phyloP scores from a whole-genome alignment of 805 yeast species.

The Metschnikowia hibisci region DNA sequence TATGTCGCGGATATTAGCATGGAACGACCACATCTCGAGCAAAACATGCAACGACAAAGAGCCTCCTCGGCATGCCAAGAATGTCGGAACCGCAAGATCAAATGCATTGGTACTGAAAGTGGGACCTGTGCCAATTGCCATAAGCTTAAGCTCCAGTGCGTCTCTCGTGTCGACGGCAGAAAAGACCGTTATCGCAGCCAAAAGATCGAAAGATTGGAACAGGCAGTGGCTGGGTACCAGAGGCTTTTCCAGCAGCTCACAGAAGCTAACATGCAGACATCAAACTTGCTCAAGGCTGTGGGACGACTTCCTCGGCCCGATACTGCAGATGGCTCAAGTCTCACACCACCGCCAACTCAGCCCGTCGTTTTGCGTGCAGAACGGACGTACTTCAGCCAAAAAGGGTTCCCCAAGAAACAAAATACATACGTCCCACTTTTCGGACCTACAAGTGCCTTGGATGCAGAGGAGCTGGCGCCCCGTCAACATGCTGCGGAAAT shows the following conservation, averaged over 20 bases:
- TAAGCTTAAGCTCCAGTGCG: constrained; percentile 8
- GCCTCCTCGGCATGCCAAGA: constrained; percentile 11
- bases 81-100: constrained; percentile 12
- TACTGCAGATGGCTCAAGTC: not conserved
- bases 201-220: constrained; percentile 6
- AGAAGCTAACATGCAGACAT: not conserved
- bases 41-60: constrained; percentile 5
- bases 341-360: not conserved
- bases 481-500: constrained; percentile 6
- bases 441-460: constrained; percentile 15
- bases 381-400: constrained; percentile 7
- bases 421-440: constrained; percentile 8
- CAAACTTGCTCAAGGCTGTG: not conserved
- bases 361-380: constrained; percentile 5
- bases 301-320: not conserved
- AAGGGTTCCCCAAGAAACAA: constrained; percentile 6
- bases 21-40: not conserved
- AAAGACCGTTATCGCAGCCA: constrained; percentile 11
- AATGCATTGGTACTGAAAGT: constrained; percentile 3
- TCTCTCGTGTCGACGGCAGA: constrained; percentile 8
- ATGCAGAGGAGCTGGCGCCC: constrained; percentile 10
- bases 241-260: constrained; percentile 1
- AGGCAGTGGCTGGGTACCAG: constrained; percentile 5
- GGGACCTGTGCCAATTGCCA: constrained; percentile 8
- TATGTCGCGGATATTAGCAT: not conserved